phyloP scores from a whole-genome alignment of 1,139 yeast genomes.

The Geotrichum restrictum region DNA sequence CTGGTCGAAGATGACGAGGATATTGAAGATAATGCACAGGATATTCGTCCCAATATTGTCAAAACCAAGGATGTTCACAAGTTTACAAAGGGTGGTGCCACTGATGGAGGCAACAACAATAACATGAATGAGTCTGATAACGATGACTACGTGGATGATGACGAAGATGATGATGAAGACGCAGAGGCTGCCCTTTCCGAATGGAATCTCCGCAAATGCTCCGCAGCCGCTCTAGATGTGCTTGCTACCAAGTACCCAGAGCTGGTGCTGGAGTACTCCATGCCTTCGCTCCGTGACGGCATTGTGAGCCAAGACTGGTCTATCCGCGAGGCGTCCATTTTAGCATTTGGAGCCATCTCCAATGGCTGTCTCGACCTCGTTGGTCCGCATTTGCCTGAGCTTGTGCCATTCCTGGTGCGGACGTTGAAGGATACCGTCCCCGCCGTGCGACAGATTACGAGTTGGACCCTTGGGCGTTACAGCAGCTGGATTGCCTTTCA shows the following conservation, averaged over 20 bases:
- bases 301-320: constrained; percentile 77
- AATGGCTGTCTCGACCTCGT: constrained; percentile 79
- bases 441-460: constrained; percentile 84
- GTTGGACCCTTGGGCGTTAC: constrained; percentile 92
- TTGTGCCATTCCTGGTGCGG: constrained; percentile 82
- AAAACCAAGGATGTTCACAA: constrained; percentile 64
- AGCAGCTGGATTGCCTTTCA: constrained; percentile 62
- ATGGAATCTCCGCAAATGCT: constrained; percentile 90
- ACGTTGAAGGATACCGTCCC: constrained; percentile 73
- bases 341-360: constrained; percentile 93
- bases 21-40: constrained; percentile 82
- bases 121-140: constrained; percentile 39
- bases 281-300: constrained; percentile 72
- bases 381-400: constrained; percentile 66
- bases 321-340: constrained; percentile 83
- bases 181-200: constrained; percentile 60
- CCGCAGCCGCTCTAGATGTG: constrained; percentile 88
- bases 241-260: constrained; percentile 66
- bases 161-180: constrained; percentile 63
- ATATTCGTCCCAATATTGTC: constrained; percentile 73
- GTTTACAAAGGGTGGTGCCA: constrained; percentile 34
- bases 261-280: constrained; percentile 59
- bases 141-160: constrained; percentile 47
- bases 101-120: constrained; percentile 23
- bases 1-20: constrained; percentile 62